phyloP scores from a whole-genome alignment of 441 rosid species.

The Francoa sonchifolia region DNA sequence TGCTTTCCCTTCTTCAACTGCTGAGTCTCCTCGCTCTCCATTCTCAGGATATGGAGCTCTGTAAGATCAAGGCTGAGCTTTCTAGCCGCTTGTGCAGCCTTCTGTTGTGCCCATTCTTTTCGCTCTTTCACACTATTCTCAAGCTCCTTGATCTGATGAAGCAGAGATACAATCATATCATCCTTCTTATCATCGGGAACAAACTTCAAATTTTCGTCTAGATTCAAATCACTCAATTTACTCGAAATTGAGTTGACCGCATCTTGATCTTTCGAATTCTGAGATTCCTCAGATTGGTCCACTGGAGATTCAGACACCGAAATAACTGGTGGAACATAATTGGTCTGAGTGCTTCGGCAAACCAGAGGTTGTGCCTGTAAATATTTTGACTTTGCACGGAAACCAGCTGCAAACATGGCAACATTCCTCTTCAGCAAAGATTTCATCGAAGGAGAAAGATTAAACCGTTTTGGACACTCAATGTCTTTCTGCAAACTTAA shows the following conservation, averaged over 20 bases:
- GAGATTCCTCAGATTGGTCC: conserved; percentile 37
- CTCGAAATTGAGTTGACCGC: conserved; percentile 43
- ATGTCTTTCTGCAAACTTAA: conserved; percentile 50
- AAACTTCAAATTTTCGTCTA: conserved; percentile 56
- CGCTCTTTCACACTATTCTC: conserved; percentile 69
- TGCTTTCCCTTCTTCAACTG: conserved; percentile 71
- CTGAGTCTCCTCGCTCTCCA: conserved; percentile 75
- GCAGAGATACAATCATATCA: conserved; percentile 48
- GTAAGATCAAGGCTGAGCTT: conserved; percentile 69
- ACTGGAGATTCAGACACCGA: conserved; percentile 18
- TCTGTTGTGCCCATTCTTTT: conserved; percentile 92
- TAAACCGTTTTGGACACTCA: conserved; percentile 73
- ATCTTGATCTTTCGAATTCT: conserved; percentile 31
- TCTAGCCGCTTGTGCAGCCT: conserved; percentile 94
- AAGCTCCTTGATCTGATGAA: conserved; percentile 59
- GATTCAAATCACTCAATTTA: conserved; percentile 60
- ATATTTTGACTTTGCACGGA: conserved; percentile 59
- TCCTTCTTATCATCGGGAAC: conserved; percentile 57
- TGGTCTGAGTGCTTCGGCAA: conserved; percentile 21
- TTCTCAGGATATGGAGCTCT: conserved; percentile 71
- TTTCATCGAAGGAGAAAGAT: conserved; percentile 75
- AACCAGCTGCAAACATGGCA: conserved; percentile 78
- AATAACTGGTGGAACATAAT: conserved; percentile 22
- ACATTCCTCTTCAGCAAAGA: conserved; percentile 76
- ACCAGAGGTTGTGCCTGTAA: conserved; percentile 26